These are phyloP conservation scores for Leptodermis oblonga DNA, from an alignment of 257 asterid genomes.

Conservation along the genomic window DNA sequence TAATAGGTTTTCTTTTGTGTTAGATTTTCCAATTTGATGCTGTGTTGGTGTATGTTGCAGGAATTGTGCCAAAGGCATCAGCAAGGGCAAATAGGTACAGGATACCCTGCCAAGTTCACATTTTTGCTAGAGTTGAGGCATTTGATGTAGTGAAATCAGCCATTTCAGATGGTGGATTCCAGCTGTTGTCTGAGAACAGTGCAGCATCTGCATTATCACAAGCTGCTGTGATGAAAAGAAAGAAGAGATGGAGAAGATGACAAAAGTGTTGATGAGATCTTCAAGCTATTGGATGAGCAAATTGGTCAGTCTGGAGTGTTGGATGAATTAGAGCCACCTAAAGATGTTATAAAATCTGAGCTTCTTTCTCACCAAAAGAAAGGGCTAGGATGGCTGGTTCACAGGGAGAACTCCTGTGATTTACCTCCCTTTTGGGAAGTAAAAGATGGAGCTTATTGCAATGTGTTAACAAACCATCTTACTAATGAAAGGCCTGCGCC, in stretches of 20 bases:
- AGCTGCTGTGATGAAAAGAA: slow-evolving; percentile 50
- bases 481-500: slow-evolving; percentile 61
- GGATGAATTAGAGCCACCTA: slow-evolving; percentile 66
- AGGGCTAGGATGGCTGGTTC: slow-evolving; percentile 71
- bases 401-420: slow-evolving; percentile 60
- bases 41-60: slow-evolving; percentile 36
- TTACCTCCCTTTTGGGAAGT: slow-evolving; percentile 86
- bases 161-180: slow-evolving; percentile 47
- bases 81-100: slow-evolving; percentile 32
- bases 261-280: slow-evolving; percentile 70
- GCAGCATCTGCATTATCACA: slow-evolving; percentile 53
- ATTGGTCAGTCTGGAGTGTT: slow-evolving; percentile 36
- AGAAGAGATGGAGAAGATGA: slow-evolving; percentile 28
- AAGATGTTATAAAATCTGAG: slow-evolving; percentile 43
- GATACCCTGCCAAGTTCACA: slow-evolving; percentile 75
- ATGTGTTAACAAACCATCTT: slow-evolving; percentile 59
- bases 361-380: slow-evolving; percentile 77
- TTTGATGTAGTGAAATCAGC: slow-evolving; percentile 43
- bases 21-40: background rate
- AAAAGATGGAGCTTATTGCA: slow-evolving; percentile 46
- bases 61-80: slow-evolving; percentile 63
- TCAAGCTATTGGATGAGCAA: slow-evolving; percentile 53
- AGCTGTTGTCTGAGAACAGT: slow-evolving; percentile 40
- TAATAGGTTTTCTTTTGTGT: background rate
- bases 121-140: slow-evolving; percentile 50